phyloP scores from a whole-genome alignment of 352 stramenopile species.

The Phytophthora sp. region DNA sequence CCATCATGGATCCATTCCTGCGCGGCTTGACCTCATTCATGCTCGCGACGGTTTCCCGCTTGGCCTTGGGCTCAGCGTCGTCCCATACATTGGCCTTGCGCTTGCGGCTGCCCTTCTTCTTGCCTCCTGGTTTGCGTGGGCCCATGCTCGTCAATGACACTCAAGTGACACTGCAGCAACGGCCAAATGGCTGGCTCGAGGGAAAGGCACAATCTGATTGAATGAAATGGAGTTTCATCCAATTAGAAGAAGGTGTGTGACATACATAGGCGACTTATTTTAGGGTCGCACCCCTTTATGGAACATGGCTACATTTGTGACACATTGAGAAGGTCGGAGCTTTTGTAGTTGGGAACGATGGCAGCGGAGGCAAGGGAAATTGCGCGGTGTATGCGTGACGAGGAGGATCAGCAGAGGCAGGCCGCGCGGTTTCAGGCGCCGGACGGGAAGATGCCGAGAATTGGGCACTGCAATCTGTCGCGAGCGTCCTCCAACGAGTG shows the following conservation, averaged over 20 bases:
- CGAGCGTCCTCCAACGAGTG: conserved; percentile 48
- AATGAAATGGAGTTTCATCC: conserved; percentile 23
- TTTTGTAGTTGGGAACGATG: conserved; percentile 24
- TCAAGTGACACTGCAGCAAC: too few species aligned
- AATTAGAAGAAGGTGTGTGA: conserved; percentile 4
- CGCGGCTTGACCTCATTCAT: conserved; percentile 29
- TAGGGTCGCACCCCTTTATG: conserved; percentile 10
- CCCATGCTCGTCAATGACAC: conserved; percentile 37
- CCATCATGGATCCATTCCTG: conserved; percentile 64
- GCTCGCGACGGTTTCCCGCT: conserved; percentile 7
- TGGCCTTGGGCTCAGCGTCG: conserved; percentile 39
- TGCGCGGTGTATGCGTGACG: conserved; percentile 49
- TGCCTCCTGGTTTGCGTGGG: conserved; percentile 38
- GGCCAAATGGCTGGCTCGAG: conserved; percentile 45
- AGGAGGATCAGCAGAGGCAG: conserved; percentile 33
- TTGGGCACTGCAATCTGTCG: conserved; percentile 38
- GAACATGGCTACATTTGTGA: conserved; percentile 41
- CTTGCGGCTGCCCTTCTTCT: conserved; percentile 55
- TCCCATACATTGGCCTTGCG: conserved; percentile 64
- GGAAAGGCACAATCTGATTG: conserved; percentile 10
- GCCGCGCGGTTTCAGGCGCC: conserved; percentile 6
- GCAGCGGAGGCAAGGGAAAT: conserved; percentile 46
- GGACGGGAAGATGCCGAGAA: conserved; percentile 22
- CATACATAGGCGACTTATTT: conserved; percentile 29
- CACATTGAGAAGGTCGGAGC: conserved; percentile 13